These are phyloP conservation scores for Dryadomyces quercivorus DNA, from an alignment of 2,329 filamentous ascomycete genomes.

Conservation along the genomic window DNA sequence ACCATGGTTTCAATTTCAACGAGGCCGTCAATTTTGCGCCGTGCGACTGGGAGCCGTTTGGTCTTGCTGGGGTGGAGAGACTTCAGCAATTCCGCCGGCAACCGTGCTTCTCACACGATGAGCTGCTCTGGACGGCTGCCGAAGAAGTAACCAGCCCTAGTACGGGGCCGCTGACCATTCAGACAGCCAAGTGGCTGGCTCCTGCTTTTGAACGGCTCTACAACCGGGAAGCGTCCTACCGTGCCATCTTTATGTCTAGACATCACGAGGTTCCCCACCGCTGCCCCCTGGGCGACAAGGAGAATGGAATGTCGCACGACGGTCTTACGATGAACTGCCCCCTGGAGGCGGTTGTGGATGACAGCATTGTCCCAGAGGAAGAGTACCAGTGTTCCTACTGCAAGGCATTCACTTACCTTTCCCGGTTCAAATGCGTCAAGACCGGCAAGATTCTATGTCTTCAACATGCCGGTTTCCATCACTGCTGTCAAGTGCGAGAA, in stretches of 20 bases:
- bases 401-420: conserved; percentile 85
- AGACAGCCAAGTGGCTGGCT: conserved; percentile 88
- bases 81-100: conserved; percentile 80
- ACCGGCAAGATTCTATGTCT: conserved; percentile 76
- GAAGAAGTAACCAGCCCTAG: conserved; percentile 51
- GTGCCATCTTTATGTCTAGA: conserved; percentile 57
- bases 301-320: conserved; percentile 18
- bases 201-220: conserved; percentile 73
- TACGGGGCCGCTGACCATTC: conserved; percentile 49
- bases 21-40: conserved; percentile 98
- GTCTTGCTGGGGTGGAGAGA: conserved; percentile 73
- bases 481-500: conserved; percentile 64
- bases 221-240: conserved; percentile 56
- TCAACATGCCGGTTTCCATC: conserved; percentile 63
- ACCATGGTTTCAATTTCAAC: conserved; percentile 98
- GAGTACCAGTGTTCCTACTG: conserved; percentile 87
- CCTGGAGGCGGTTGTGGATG: conserved; percentile 51
- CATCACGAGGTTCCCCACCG: conserved; percentile 33
- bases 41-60: conserved; percentile 86
- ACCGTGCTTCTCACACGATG: conserved; percentile 95
- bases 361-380: conserved; percentile 73
- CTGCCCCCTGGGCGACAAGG: conserved; percentile 37
- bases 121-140: conserved; percentile 82
- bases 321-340: conserved; percentile 28
- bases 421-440: conserved; percentile 74